Base-by-base conservation (phyloP, 805 yeast species). In the Metschnikowia noctiluminum region DNA sequence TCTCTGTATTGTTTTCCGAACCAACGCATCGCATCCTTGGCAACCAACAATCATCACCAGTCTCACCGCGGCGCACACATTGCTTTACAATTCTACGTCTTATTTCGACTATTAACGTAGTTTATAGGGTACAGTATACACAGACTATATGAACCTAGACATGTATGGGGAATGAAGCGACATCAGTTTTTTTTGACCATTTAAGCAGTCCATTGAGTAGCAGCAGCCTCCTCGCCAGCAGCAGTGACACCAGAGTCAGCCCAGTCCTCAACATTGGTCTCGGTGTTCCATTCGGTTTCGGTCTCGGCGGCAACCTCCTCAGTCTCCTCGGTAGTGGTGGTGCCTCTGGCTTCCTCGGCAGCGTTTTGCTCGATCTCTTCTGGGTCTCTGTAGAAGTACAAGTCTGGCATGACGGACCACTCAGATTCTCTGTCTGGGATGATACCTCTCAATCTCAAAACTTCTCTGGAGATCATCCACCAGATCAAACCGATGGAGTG, bases 371-470 rank as follows among this genome's bases (percentile, higher is more conserved):
- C 96, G 77, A 87, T 87, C 81, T 94, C 99, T 83, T 92, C 98
- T 73, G 99, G 99, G 82, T 94, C 97, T 86, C 99, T 94, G 97
- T 94, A 94, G 91, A 94, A 94, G 91, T 91, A 94, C 78, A 94
- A 85, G 82, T 94, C 99, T 77, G 98, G 98, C 99, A 94, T 94
- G 74, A 94, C 94, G 65, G 95, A 80, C 99, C 99, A 94, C 77
- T 87, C 85, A 77, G 94, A 89, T 64, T 87, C 73, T 85, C 99
- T 90, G 89, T 88, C 87, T 73, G 95, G 90, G 66, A 94, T 78
- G 73, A 90, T 85, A 74, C 99, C 99, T 82, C 97, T 88, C 78
- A 94, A 87, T 83, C 99, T 89, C 74, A 94, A 85, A 68, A 94
- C 98, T 82, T 94, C 99, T 81, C 99, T 89, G 71, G 99, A 94